Evolutionary conservation across 306 rosid species (phyloP), one percentile per base, ranked within the genome.

Genomic region (Cucumis cinereus): DNA sequence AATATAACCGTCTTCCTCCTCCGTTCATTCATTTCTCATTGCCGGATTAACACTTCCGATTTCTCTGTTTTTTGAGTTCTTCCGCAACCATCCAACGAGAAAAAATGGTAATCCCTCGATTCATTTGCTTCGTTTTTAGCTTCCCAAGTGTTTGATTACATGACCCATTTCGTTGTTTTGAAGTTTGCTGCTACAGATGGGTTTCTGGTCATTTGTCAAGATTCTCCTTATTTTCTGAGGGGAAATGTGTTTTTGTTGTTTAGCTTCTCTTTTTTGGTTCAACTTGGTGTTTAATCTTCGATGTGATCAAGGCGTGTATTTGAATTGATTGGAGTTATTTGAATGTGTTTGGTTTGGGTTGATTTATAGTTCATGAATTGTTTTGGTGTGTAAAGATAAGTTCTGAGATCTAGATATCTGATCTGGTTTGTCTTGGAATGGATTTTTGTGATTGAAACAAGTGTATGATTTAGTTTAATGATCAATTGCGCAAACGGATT

Each of bases 351-450:
- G 73, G 53, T 9, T 35, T 59, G n/a, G 66, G 8, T 59, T 26
- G 38, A 17, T 40, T 41, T 68, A 11, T 20, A 11, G 74, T 68
- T 43, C 22, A 22, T 45, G 28, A 43, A 23, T 41, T 22, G 74
- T 68, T 38, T 68, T 68, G 49, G 26, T 40, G 74, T 68, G 26
- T 64, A 19, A 50, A 6, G 8, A 12, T 41, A 41, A 4, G 52
- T 9, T 68, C 17, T 41, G 55, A 14, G 36, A 68, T 68, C 55
- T 68, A 13, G n/a, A 24, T 26, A 68, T 43, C 20, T 68, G 74
- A 68, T 68, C 74, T 23, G 74, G 55, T 43, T 43, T 68, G 28
- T 68, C 6, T 68, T 68, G 74, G 55, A 68, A 43, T 68, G 17
- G 47, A 40, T 67, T 40, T 40, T 67, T 67, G 2, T 67, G 35